Conservation (phyloP, 2,329 filamentous ascomycete species). For the Lachnellula cervina region DNA sequence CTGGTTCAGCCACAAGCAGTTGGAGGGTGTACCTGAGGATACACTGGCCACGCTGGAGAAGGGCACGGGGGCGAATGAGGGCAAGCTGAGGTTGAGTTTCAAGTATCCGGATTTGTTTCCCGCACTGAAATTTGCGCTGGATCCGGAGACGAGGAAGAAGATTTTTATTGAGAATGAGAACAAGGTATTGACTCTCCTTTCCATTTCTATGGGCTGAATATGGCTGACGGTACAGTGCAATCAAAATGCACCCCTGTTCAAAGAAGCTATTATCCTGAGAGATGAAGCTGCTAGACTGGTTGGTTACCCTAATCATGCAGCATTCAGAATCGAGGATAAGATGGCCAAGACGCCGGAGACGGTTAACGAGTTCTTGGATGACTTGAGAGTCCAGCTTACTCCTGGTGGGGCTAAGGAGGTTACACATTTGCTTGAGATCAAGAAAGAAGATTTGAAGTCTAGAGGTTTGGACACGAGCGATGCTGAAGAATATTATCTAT, state of each 20-base stretch:
- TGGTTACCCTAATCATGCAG: constrained; percentile 72
- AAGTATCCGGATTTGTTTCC: constrained; percentile 82
- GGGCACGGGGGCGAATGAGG: constrained; percentile 66
- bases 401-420: constrained; percentile 69
- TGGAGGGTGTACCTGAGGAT: constrained; percentile 71
- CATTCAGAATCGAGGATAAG: constrained; percentile 73
- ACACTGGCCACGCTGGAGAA: constrained; percentile 63
- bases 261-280: constrained; percentile 67
- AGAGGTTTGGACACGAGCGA: constrained; percentile 48
- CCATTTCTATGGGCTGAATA: constrained; percentile 8
- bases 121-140: constrained; percentile 69
- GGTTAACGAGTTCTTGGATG: constrained; percentile 67
- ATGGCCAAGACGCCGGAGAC: constrained; percentile 75
- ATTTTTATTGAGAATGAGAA: constrained; percentile 75
- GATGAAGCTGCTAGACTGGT: constrained; percentile 74
- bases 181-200: constrained; percentile 46
- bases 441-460: constrained; percentile 62
- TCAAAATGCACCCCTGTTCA: constrained; percentile 67
- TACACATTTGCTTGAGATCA: constrained; percentile 64
- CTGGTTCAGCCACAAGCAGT: constrained; percentile 70
- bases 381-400: constrained; percentile 61
- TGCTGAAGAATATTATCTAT: constrained; percentile 72
- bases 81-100: constrained; percentile 71
- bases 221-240: constrained; percentile 45
- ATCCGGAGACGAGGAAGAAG: constrained; percentile 62